These are phyloP conservation scores for Hsuehochloa calcarea DNA, from an alignment of 176 grass and related monocot species.

Conservation along the genomic window DNA sequence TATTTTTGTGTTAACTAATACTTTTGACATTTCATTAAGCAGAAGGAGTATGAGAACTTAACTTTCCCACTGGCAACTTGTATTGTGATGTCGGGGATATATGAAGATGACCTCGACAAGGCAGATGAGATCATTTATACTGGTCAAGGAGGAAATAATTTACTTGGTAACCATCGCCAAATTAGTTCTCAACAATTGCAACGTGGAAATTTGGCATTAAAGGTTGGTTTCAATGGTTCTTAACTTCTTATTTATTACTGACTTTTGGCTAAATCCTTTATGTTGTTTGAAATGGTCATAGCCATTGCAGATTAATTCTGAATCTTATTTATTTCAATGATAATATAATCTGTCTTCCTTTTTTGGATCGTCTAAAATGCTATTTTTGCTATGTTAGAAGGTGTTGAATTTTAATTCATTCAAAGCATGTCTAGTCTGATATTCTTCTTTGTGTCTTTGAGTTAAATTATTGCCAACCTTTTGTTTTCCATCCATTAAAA, in stretches of 20 bases:
- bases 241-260: neutral
- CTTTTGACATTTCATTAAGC: too few species aligned
- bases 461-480: neutral
- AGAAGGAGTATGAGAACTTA: constrained; percentile 48
- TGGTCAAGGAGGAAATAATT: constrained; percentile 89
- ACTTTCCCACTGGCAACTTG: constrained; percentile 77
- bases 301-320: neutral
- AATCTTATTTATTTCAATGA: neutral
- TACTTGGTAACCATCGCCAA: constrained; percentile 87
- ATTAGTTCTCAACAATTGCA: constrained; percentile 66
- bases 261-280: neutral
- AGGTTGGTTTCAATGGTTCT: constrained; percentile 46
- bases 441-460: too few species aligned
- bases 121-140: constrained; percentile 85
- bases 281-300: neutral
- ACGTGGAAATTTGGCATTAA: constrained; percentile 83
- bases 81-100: constrained; percentile 83
- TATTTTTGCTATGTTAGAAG: too few species aligned
- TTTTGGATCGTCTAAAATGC: neutral
- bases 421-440: too few species aligned
- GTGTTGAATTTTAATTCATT: too few species aligned
- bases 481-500: neutral
- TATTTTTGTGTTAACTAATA: too few species aligned
- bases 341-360: neutral
- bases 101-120: constrained; percentile 88